phyloP scores from a whole-genome alignment of 2,329 filamentous ascomycete species.

The Diplodia seriata region DNA sequence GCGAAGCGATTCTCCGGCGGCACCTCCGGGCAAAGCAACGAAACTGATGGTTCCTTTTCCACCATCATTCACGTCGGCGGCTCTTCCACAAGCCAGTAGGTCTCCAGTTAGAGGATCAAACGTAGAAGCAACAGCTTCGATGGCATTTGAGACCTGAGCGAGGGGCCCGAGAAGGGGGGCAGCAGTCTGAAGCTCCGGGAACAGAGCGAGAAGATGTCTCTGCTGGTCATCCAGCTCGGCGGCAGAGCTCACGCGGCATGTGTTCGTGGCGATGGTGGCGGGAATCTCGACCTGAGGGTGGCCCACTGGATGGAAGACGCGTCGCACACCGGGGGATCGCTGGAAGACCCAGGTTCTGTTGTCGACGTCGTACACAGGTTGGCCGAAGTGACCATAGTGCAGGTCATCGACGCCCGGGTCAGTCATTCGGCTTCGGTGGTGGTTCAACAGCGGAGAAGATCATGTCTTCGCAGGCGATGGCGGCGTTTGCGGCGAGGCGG shows the following conservation, averaged over 20 bases:
- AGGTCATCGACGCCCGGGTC: constrained; percentile 58
- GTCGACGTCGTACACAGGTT: constrained; percentile 57
- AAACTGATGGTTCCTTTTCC: constrained; percentile 40
- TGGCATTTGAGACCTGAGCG: constrained; percentile 42
- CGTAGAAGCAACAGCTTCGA: constrained; percentile 40
- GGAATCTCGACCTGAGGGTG: constrained; percentile 1
- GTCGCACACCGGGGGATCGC: constrained; percentile 41
- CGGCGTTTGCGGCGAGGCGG: constrained; percentile 2
- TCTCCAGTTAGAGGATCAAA: constrained; percentile 52
- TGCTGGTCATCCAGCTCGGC: constrained; percentile 30
- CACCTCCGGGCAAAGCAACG: constrained; percentile 44
- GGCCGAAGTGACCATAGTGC: constrained; percentile 62
- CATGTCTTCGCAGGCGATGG: constrained; percentile 15
- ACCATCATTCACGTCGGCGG: constrained; percentile 52
- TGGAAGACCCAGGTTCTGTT: constrained; percentile 58
- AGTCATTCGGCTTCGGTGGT: constrained; percentile 62
- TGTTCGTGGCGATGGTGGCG: neutral
- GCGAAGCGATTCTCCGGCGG: constrained; percentile 64
- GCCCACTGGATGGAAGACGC: constrained; percentile 35
- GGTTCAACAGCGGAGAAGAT: constrained; percentile 12
- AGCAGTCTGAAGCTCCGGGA: constrained; percentile 42
- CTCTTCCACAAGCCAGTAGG: constrained; percentile 65
- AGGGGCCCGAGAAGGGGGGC: constrained; percentile 38
- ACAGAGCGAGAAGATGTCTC: constrained; percentile 35
- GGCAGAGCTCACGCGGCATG: constrained; percentile 27